Conservation (phyloP, 2,329 filamentous ascomycete species). For the Nannizzia gypsea region DNA sequence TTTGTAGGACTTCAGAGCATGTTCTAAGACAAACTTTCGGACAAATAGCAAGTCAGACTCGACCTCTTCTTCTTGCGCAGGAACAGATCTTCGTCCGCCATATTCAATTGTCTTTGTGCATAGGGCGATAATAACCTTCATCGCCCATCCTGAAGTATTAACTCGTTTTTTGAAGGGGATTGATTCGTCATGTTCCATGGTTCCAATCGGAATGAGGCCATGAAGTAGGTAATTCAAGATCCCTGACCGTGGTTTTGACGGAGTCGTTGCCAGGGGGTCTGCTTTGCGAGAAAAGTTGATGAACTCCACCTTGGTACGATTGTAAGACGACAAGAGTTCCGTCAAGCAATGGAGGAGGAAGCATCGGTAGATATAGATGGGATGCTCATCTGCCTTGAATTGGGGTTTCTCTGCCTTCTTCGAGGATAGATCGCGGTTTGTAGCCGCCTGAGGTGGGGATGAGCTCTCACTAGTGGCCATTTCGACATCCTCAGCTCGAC, state of each 20-base stretch:
- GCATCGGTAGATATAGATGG: conserved; percentile 92
- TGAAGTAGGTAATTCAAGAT: conserved; percentile 89
- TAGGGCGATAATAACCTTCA: conserved; percentile 72
- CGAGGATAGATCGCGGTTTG: conserved; percentile 16
- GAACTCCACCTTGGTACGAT: conserved; percentile 91
- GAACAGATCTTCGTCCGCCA: conserved; percentile 39
- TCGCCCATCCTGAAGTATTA: conserved; percentile 74
- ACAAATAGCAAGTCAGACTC: conserved; percentile 62
- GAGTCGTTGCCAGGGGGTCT: conserved; percentile 69
- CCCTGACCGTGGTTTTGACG: conserved; percentile 84
- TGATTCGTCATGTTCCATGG: conserved; percentile 59
- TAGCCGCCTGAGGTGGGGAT: conserved; percentile 18
- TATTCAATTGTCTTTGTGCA: conserved; percentile 80
- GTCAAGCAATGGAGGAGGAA: conserved; percentile 86
- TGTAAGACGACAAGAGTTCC: conserved; percentile 75
- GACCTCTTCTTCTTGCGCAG: conserved; percentile 29
- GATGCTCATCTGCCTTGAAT: conserved; percentile 87
- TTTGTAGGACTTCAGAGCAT: conserved; percentile 81
- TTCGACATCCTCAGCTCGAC: conserved; percentile 38
- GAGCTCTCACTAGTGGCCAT: conserved; percentile 35
- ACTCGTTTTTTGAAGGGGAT: conserved; percentile 70
- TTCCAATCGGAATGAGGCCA: conserved; percentile 57
- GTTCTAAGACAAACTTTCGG: conserved; percentile 87
- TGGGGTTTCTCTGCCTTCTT: conserved; percentile 58
- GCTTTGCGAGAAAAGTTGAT: conserved; percentile 97